A percentile compares a stretch with the other conserved stretches of the same genome.
Conservation (phyloP, 768 basidiomycete genomes). For the Paxillus involutus region DNA sequence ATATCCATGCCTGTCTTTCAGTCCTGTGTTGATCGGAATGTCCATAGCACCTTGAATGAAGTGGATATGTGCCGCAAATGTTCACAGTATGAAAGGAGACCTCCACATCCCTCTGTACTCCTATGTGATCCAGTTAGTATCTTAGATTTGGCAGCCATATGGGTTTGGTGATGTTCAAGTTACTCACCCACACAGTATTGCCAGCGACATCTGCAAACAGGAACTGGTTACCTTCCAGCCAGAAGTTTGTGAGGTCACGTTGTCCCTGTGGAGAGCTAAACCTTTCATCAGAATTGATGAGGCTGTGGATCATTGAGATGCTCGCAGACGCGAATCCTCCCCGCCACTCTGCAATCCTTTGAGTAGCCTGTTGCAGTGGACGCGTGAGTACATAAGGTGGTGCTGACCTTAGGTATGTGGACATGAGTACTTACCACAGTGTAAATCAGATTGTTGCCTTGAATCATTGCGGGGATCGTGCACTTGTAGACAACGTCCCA, state of each 20-base stretch:
- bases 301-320: not conserved
- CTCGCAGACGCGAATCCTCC: not conserved
- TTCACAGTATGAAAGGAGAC: not conserved
- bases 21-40: not conserved
- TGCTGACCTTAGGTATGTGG: too few species aligned
- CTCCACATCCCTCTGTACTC: not conserved
- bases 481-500: not conserved
- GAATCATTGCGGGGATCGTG: too few species aligned
- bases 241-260: not conserved
- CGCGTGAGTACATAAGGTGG: too few species aligned
- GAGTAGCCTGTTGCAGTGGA: not conserved
- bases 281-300: not conserved
- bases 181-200: too few species aligned
- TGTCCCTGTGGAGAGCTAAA: not conserved
- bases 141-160: too few species aligned
- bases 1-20: not conserved
- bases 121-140: too few species aligned
- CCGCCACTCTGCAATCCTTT: not conserved
- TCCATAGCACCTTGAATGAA: not conserved
- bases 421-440: too few species aligned
- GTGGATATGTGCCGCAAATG: not conserved
- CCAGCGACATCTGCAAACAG: too few species aligned
- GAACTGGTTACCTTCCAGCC: too few species aligned
- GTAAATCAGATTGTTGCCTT: too few species aligned
- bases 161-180: too few species aligned